A percentile compares a stretch with the other conserved stretches of the same genome.
Evolutionary conservation across 176 grass and related monocot genomes (phyloP).

Genomic region (Hordeum marinum): DNA sequence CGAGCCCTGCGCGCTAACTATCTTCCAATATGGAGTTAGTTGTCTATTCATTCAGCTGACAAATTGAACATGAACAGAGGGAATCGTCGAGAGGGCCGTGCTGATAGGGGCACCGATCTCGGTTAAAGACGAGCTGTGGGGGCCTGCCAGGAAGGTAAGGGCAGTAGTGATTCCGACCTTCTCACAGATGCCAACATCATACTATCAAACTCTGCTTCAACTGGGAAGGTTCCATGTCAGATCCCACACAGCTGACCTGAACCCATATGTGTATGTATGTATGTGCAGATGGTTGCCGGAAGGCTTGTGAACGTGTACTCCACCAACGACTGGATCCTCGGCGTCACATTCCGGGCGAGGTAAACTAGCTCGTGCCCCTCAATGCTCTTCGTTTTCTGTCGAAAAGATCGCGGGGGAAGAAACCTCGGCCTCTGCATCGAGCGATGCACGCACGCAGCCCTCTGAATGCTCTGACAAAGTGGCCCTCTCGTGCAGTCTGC

Average conservation of each 20-base stretch:
- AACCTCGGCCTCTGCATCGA: too few relatives aligned
- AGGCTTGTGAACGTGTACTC: constrained; percentile 94
- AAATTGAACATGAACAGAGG: constrained; percentile 46
- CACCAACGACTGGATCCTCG: constrained; percentile 85
- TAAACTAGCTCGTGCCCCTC: constrained; percentile 7
- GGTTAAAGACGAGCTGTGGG: constrained; percentile 69
- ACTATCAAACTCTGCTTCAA: not conserved
- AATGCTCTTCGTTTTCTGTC: not conserved
- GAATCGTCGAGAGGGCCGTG: constrained; percentile 78
- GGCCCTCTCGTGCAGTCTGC: constrained; percentile 43
- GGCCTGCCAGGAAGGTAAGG: constrained; percentile 74
- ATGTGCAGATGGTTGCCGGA: constrained; percentile 65
- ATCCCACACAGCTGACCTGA: not conserved
- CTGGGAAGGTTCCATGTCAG: not conserved
- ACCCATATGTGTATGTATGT: not conserved
- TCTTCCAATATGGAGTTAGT: not conserved
- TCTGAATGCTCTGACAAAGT: not conserved
- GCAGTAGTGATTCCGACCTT: not conserved
- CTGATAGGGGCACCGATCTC: constrained; percentile 86
- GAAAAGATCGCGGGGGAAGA: too few relatives aligned
- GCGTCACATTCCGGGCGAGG: constrained; percentile 84
- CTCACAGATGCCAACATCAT: not conserved
- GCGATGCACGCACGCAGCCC: too few relatives aligned
- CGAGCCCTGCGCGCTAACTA: not conserved
- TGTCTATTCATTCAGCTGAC: constrained; percentile 3